Evolutionary conservation across 768 basidiomycete species (phyloP), one percentile per base, ranked within the genome.

Genomic region (Leccinum pellstonianum): DNA sequence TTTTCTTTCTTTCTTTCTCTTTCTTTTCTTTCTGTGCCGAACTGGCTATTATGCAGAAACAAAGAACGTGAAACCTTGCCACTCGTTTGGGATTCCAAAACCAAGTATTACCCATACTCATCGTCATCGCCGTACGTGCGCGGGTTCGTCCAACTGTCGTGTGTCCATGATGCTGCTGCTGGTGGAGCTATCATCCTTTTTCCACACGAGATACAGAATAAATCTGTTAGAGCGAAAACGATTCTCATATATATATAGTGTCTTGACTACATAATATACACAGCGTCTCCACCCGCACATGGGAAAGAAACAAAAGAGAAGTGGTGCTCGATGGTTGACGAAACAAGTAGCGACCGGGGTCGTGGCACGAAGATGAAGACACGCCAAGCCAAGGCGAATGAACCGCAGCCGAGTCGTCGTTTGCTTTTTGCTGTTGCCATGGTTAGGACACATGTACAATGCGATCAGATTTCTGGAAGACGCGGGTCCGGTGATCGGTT

Each of bases 11-110:
- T 33, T 10, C 33, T 33, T 12, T 11, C 21, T 50, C n/a, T 14
- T 41, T 19, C 41, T 14, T 52, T 49, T 61, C 11, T 25, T 43
- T 25, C 27, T 55, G 56, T 62, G 55, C 62, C n/a, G 53, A 60
- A 55, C 62, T 54, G 41, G 58, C 55, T 37, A 57, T 52, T 46
- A 61, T 55, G 52, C 48, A 62, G 68, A 62, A 63, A 49, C 64
- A 62, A 60, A 46, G 43, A 46, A 46, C 17, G 10, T 11, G 19
- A 19, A 23, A 55, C 52, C 51, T 17, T 25, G 54, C 50, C 68
- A 3, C 48, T 68, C 59, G 5, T 63, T 65, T 53, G 5, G 23
- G 8, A 19, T 48, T 14, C 29, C 6, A 25, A 41, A 1, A 23
- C 4, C 15, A 9, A 4, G 19, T n/a, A n/a, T 53, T 43, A 21